Base-by-base conservation (phyloP, 345 rosid species). In the Carallia brachiata region DNA sequence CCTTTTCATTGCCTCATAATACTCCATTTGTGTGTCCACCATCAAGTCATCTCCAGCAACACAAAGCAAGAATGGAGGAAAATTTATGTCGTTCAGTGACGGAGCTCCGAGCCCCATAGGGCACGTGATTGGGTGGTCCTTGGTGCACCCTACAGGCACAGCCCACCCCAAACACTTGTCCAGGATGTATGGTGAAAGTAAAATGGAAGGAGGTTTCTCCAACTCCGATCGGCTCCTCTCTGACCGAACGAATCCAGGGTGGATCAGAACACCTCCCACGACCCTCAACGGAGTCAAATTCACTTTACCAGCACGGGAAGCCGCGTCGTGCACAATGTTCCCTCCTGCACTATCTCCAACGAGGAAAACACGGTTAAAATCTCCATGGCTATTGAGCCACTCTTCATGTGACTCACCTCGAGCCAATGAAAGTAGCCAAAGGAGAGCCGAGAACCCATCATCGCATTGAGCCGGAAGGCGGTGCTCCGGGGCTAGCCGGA, bases 201-300 rank as follows among this genome's bases (percentile, higher is more conserved):
- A 66, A 23, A 89, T 65, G 0, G 95, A 91, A 0, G 95, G 74
- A 2, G 87, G 82, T 1, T 82, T 75, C 77, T 87, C 88, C 79
- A 85, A 8, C 80, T 89, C 91, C 0, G 95, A 89, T 54, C 52
- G 65, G 74, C 95, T 89, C 86, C 89, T 66, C 54, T 70, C 76
- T 13, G 82, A 60, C 70, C 93, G 77, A 44, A 84, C 75, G 56
- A 75, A 71, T 8, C 82, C 83, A 2, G 83, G 83, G 34, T 79
- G 83, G 19, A 79, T 18, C 6, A 69, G 72, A 3, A 79, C 75
- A 0, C 57, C 79, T 4, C 83, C 83, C 4, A 74, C 79, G 1
- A 79, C 36, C 37, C 47, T 69, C 63, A 75, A 2, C 1, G 74
- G 83, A 16, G 55, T 52, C 16, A 69, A 30, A 19, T 65, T 57